Percentiles rank a stretch among this genome's conserved stretches.
Conservation (phyloP, 345 rosid species). For the Cochlearia excelsa region DNA sequence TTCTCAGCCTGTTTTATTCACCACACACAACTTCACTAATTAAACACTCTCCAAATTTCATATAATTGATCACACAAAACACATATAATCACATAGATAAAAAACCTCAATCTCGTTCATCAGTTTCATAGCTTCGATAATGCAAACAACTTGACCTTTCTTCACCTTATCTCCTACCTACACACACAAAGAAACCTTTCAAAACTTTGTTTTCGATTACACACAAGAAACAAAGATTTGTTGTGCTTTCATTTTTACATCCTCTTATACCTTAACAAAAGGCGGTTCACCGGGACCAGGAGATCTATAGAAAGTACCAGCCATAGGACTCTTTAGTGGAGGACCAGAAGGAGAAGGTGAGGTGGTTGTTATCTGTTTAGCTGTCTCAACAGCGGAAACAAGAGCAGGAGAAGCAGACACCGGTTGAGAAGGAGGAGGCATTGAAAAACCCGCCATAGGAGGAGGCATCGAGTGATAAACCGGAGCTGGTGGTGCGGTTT, state of each 20-base stretch:
- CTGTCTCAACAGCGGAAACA: slow-evolving; percentile 37
- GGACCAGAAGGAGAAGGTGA: slow-evolving; percentile 50
- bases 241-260: not conserved
- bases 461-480: slow-evolving; percentile 43
- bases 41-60: slow-evolving; percentile 13
- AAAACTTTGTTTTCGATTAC: not conserved
- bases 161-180: slow-evolving; percentile 96
- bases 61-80: slow-evolving; percentile 2
- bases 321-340: slow-evolving; percentile 85
- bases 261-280: slow-evolving; percentile 69
- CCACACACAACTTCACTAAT: slow-evolving; percentile 6
- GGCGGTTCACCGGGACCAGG: slow-evolving; percentile 91
- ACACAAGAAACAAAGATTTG: slow-evolving; percentile 1
- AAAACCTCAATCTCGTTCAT: slow-evolving; percentile 97
- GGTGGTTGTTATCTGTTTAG: slow-evolving; percentile 41
- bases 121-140: slow-evolving; percentile 96
- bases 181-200: not conserved
- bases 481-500: slow-evolving; percentile 37
- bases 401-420: slow-evolving; percentile 44
- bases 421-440: slow-evolving; percentile 44
- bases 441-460: slow-evolving; percentile 42
- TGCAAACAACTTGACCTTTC: slow-evolving; percentile 93
- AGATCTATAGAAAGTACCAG: slow-evolving; percentile 87
- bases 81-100: not conserved
- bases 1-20: slow-evolving; percentile 69